Percentiles rank a stretch among this genome's conserved stretches.
Conservation (phyloP, 108 stramenopile genomes). For the Aureococcus anophagefferens region DNA sequence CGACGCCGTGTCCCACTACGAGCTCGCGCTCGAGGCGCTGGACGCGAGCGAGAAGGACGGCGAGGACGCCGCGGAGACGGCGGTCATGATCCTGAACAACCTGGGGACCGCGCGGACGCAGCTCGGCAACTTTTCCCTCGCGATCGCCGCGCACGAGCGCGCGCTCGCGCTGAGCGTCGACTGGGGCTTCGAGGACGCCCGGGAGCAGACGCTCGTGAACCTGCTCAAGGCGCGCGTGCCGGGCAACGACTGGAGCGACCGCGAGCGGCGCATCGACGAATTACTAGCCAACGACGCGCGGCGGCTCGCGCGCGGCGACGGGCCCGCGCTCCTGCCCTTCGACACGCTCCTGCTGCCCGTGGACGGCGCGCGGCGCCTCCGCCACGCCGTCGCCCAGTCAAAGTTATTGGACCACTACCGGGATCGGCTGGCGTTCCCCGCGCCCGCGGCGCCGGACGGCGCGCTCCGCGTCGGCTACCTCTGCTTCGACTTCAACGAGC, state of each 20-base stretch:
- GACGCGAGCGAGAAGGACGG: background rate
- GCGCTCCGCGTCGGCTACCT: constrained; percentile 31
- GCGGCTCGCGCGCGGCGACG: constrained; percentile 17
- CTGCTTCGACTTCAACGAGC: constrained; percentile 43
- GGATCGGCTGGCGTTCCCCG: background rate
- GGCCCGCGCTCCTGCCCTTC: constrained; percentile 33
- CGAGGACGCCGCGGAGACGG: background rate
- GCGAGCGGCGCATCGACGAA: constrained; percentile 4
- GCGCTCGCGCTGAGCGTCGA: background rate
- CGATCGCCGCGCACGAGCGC: background rate
- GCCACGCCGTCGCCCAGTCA: constrained; percentile 21
- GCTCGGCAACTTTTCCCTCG: background rate
- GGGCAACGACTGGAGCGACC: constrained; percentile 25
- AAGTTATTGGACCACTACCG: background rate
- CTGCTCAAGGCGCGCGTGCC: constrained; percentile 16
- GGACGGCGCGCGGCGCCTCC: constrained; percentile 10
- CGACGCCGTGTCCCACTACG: constrained; percentile 25
- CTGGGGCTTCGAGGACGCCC: background rate
- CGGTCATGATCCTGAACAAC: constrained; percentile 16
- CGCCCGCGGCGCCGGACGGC: background rate
- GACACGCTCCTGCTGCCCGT: constrained; percentile 26
- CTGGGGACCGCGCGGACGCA: constrained; percentile 23
- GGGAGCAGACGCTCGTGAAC: background rate
- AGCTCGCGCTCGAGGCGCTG: constrained; percentile 9
- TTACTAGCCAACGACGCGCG: constrained; percentile 6